Conservation (phyloP, 2,329 filamentous ascomycete species). For the Hypoxylon sp. region DNA sequence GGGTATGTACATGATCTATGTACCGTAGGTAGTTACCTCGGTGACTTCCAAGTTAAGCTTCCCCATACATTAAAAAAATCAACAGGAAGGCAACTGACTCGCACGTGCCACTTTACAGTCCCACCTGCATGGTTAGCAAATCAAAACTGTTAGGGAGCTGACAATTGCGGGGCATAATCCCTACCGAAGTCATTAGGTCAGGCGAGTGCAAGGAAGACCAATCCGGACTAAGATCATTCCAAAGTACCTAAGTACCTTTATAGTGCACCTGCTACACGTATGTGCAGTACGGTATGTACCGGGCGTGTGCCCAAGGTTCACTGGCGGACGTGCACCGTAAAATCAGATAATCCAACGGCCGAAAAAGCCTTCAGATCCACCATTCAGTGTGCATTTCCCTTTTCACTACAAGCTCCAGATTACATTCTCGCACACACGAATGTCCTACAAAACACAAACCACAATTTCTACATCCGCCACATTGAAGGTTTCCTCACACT, state of each 20-base stretch:
- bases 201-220: conserved; percentile 27
- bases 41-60: conserved; percentile 29
- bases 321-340: conserved; percentile 4
- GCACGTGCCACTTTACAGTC: conserved; percentile 38
- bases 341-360: conserved; percentile 47
- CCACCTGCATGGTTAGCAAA: conserved; percentile 31
- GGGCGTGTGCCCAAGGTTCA: background rate
- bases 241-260: conserved; percentile 3
- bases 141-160: background rate
- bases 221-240: conserved; percentile 30
- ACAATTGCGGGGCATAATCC: conserved; percentile 27
- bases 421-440: conserved; percentile 35
- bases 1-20: background rate
- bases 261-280: conserved; percentile 8
- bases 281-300: conserved; percentile 2
- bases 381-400: conserved; percentile 38
- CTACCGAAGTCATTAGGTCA: conserved; percentile 29
- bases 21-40: conserved; percentile 6
- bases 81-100: conserved; percentile 34
- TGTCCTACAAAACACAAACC: conserved; percentile 33
- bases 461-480: conserved; percentile 24
- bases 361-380: conserved; percentile 45
- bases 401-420: conserved; percentile 34
- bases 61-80: conserved; percentile 22
- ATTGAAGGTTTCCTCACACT: conserved; percentile 35